Conservation (phyloP, 352 stramenopile genomes). For the Globisporangium spiculum region DNA sequence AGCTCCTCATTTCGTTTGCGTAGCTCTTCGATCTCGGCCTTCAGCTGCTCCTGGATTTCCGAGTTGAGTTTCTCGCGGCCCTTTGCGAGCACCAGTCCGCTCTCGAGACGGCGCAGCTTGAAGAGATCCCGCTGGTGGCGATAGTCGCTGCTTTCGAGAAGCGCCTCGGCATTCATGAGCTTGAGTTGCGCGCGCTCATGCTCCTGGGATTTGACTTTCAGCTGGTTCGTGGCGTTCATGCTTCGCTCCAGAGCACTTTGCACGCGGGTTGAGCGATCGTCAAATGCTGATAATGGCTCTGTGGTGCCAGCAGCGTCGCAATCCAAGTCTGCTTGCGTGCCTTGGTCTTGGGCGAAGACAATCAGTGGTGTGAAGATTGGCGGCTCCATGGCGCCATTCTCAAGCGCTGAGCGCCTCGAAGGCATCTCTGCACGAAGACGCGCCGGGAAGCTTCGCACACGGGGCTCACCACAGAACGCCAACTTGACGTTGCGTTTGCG, state of each 20-base stretch:
- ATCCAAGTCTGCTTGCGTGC: slow-evolving; percentile 29
- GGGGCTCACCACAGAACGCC: slow-evolving; percentile 20
- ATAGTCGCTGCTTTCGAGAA: slow-evolving; percentile 21
- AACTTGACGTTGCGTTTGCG: slow-evolving; percentile 24
- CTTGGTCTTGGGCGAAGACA: slow-evolving; percentile 24
- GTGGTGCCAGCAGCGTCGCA: not conserved
- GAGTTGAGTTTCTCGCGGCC: slow-evolving; percentile 24
- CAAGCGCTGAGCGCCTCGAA: slow-evolving; percentile 9
- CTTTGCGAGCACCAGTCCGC: slow-evolving; percentile 33
- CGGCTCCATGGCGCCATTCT: not conserved
- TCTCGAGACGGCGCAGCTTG: slow-evolving; percentile 28
- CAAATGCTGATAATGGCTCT: not conserved
- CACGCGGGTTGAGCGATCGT: slow-evolving; percentile 18
- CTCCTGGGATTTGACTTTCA: slow-evolving; percentile 42
- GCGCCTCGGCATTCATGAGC: slow-evolving; percentile 23
- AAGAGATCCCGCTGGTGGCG: slow-evolving; percentile 20
- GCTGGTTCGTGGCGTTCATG: slow-evolving; percentile 31
- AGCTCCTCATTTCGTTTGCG: slow-evolving; percentile 27
- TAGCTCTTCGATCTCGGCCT: slow-evolving; percentile 23
- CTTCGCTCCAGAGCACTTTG: slow-evolving; percentile 34
- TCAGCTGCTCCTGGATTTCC: slow-evolving; percentile 35
- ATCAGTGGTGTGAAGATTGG: slow-evolving; percentile 30
- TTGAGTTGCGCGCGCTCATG: slow-evolving; percentile 34
- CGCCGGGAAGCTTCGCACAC: slow-evolving; percentile 21
- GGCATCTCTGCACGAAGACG: slow-evolving; percentile 28